These are phyloP conservation scores for Drosera spatulata DNA, from an alignment of 179 eudicot species.

Conservation along the genomic window DNA sequence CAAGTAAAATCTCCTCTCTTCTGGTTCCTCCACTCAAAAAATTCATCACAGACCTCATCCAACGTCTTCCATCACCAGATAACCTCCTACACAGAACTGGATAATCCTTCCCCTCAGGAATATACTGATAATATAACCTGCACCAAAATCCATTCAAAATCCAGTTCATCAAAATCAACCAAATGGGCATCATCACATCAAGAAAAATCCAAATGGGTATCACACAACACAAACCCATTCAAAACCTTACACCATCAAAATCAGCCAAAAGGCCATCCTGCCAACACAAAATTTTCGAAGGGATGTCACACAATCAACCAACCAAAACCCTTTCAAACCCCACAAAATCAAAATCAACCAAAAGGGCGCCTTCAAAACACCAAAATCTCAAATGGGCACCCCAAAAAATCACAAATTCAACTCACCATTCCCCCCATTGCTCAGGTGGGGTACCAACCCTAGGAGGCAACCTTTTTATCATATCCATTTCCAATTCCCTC, in stretches of 20 bases:
- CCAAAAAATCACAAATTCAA: constrained; percentile 3
- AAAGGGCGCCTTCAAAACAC: constrained; percentile 3
- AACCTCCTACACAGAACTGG: constrained; percentile 74
- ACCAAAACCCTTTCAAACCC: not conserved
- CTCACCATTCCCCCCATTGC: constrained; percentile 80
- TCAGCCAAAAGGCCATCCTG: constrained; percentile 5
- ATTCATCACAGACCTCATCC: constrained; percentile 31
- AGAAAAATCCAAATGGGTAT: not conserved
- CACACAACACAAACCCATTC: not conserved
- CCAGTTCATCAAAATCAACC: not conserved
- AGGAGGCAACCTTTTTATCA: constrained; percentile 44
- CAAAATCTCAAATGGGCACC: constrained; percentile 8
- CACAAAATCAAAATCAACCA: not conserved
- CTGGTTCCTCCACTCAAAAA: constrained; percentile 24
- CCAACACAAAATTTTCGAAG: constrained; percentile 4
- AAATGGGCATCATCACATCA: not conserved
- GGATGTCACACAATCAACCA: constrained; percentile 1
- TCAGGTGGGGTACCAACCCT: constrained; percentile 65
- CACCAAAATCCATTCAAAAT: not conserved
- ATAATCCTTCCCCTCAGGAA: constrained; percentile 89
- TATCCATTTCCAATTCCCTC: constrained; percentile 44
- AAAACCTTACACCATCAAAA: not conserved
- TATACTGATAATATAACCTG: constrained; percentile 87
- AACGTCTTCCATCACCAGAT: constrained; percentile 25
- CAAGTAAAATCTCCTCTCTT: constrained; percentile 62